Evolutionary conservation across 2,329 filamentous ascomycete species (phyloP).

Genomic region (Coleophoma eucalyptorum): DNA sequence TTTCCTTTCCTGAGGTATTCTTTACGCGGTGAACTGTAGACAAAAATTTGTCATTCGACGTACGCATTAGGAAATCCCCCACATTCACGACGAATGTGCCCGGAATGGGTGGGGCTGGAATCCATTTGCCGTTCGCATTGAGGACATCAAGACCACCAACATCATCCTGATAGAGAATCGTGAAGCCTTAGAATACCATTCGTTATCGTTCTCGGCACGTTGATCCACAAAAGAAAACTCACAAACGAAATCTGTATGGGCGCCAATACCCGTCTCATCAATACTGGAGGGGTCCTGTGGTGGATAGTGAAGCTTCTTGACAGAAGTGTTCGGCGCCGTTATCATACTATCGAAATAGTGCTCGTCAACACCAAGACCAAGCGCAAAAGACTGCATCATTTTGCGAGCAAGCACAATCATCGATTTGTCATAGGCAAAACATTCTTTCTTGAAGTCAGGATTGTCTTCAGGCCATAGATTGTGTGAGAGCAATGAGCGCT

Average conservation of each 20-base stretch:
- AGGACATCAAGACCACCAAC: slow-evolving; percentile 41
- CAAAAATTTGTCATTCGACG: slow-evolving; percentile 75
- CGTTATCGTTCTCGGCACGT: too few relatives aligned
- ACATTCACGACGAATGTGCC: slow-evolving; percentile 41
- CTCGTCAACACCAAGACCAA: slow-evolving; percentile 47
- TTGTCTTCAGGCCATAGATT: slow-evolving; percentile 25
- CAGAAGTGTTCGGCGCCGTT: slow-evolving; percentile 38
- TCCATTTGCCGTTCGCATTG: slow-evolving; percentile 36
- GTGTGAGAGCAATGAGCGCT: slow-evolving; percentile 14
- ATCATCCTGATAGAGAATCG: slow-evolving; percentile 40
- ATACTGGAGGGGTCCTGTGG: slow-evolving; percentile 5
- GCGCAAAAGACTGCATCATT: slow-evolving; percentile 46
- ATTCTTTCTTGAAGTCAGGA: slow-evolving; percentile 31
- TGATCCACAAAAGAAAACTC: too few relatives aligned
- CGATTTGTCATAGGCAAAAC: slow-evolving; percentile 30
- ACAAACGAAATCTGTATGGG: slow-evolving; percentile 39
- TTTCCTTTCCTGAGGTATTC: slow-evolving; percentile 64
- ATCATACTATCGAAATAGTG: slow-evolving; percentile 47
- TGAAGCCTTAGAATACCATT: slow-evolving; percentile 21
- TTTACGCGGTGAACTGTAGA: slow-evolving; percentile 78
- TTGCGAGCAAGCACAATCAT: slow-evolving; percentile 35
- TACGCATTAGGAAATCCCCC: slow-evolving; percentile 62
- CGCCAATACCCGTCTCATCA: slow-evolving; percentile 31
- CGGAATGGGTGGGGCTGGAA: slow-evolving; percentile 36
- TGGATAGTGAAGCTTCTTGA: slow-evolving; percentile 29